Evolutionary conservation across 305 asterid genomes (phyloP).

Genomic region (Rubia tinctorum): DNA sequence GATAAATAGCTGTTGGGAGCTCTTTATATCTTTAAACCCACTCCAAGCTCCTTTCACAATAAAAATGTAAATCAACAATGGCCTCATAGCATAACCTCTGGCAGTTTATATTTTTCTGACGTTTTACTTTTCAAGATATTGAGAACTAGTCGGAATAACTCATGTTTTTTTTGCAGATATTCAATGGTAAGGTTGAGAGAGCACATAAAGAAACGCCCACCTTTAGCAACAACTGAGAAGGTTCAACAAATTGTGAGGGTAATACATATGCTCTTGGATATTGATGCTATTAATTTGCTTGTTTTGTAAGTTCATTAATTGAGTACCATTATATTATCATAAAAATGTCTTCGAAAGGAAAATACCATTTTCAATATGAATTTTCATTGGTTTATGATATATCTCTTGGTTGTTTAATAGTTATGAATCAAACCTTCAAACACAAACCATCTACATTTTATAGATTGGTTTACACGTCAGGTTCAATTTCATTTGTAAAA

Average conservation of each 20-base stretch:
- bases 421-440: not conserved
- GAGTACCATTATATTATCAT: not conserved
- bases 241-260: slow-evolving; percentile 95
- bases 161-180: slow-evolving; percentile 41
- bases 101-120: not conserved
- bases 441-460: not conserved
- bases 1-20: not conserved
- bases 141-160: not conserved
- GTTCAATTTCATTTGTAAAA: not conserved
- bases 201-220: slow-evolving; percentile 98
- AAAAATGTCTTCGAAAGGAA: not conserved
- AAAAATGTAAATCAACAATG: not conserved
- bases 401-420: not conserved
- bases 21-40: not conserved
- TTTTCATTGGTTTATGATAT: not conserved
- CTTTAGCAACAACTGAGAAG: slow-evolving; percentile 90
- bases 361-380: not conserved
- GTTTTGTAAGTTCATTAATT: not conserved
- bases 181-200: slow-evolving; percentile 78
- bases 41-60: not conserved
- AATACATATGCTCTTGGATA: slow-evolving; percentile 21
- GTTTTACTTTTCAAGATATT: slow-evolving; percentile 4
- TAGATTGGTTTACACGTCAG: not conserved
- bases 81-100: not conserved
- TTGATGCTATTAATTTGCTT: slow-evolving; percentile 6